Conservation (phyloP, 805 yeast species). For the Zygoascus tannicola region DNA sequence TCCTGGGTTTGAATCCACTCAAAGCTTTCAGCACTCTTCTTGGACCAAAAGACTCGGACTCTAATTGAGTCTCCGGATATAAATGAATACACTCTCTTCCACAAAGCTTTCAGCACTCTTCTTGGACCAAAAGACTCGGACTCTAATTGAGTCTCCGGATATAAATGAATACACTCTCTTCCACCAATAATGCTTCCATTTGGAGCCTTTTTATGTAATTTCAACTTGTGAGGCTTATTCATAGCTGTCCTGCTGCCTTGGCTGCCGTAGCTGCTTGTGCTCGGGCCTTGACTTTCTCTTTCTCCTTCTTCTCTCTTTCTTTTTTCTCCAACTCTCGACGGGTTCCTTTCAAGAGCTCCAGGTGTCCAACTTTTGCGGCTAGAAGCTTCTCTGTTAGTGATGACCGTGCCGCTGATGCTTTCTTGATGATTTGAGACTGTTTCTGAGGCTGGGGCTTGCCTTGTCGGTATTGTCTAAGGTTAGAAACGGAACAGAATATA, state of each 20-base stretch:
- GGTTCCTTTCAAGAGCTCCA: constrained; percentile 84
- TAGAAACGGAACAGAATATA: no score
- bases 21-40: not conserved
- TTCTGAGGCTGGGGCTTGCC: constrained; percentile 30
- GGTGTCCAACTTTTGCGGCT: constrained; percentile 86
- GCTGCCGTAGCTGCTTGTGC: no score
- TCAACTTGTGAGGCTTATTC: no score
- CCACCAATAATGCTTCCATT: not conserved
- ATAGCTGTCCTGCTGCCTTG: no score
- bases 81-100: not conserved
- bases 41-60: no score
- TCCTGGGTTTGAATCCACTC: no score
- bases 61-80: no score
- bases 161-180: not conserved
- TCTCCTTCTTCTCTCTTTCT: constrained; percentile 35
- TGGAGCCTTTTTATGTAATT: not conserved
- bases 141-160: no score
- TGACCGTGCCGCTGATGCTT: constrained; percentile 44
- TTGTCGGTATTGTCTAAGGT: not conserved
- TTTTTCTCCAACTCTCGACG: constrained; percentile 70
- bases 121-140: no score
- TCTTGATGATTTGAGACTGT: constrained; percentile 63
- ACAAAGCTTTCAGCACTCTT: not conserved
- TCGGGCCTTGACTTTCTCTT: constrained; percentile 1
- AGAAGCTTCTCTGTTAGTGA: constrained; percentile 74